Evolutionary conservation across 805 yeast species (phyloP), one percentile per base, ranked within the genome.

Genomic region (Cyberlindnera suaveolens): DNA sequence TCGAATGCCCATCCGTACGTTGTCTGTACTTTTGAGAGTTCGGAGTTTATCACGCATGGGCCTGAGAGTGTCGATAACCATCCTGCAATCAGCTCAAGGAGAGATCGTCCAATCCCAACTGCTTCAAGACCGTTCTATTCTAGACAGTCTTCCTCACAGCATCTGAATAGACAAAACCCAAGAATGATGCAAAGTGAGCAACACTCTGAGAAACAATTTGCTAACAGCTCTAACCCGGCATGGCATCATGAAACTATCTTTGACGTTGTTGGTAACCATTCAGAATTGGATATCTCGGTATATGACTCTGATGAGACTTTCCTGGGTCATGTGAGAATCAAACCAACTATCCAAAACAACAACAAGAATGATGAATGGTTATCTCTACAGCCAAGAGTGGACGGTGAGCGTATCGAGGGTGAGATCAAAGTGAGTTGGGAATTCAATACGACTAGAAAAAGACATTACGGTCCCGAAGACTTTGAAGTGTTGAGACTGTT

Each of bases 231-330:
- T 14, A 83, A 83, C 59, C 96, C 96, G 14, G 69, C 75, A 29
- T 91, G 97, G 96, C 85, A 86, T 58, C 96, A 90, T 63, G 88
- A 88, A 60, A 91, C 97, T 13, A 78, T 80, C 11, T 91, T 93
- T 60, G 99, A 91, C 62, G 96, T 93, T 36, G 78, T 88, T 34
- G 95, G 91, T 15, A 80, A 83, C 34, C 79, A 75, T 53, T 82
- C 95, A 2, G 95, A 85, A 60, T 71, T 93, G 47, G 96, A 88
- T 57, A 79, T 93, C 41, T 84, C 93, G n/a, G 80, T 93, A 29
- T 93, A 91, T 65, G 99, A 91, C 63, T 81, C 89, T 7, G 84
- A 84, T 57, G 97, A 91, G 59, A 74, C 80, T 40, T 91, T 90
- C 54, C 68, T 91, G 55, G 99, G 99, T 23, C 93, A 85, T 56